Base-by-base conservation (phyloP, 768 basidiomycete species). In the Leccinum subgranulosum region DNA sequence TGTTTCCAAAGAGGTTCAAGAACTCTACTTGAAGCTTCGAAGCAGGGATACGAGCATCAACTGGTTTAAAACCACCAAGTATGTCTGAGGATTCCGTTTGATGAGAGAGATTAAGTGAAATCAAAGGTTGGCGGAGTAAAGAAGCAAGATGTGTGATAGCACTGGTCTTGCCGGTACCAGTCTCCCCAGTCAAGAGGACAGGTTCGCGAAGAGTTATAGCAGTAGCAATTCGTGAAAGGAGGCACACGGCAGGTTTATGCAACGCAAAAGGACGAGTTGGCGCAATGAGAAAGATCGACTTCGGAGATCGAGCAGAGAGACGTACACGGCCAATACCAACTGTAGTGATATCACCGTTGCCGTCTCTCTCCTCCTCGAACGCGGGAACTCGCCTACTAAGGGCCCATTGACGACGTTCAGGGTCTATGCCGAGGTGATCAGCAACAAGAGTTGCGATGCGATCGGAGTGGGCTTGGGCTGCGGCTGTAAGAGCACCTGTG, bases 151-250 rank as follows among this genome's bases (percentile, higher is more conserved):
- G 86, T 3, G 94, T 90, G 15, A 99, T 84, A 19, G 86, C 82
- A 53, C 94, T 95, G 0, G 97, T 99, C 74, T 99, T 99, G 14
- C 97, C 97, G 1, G 97, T 99, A n/a, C 97, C 97, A 2, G 97
- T 99, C 76, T 99, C 97, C 48, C 97, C 97, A 0, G 94, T 94
- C 25, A 99, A 81, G 8, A 99, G 81, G 5, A 95, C 78, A 5
- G 97, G 94, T 67, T 99, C 97, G 14, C 74, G 74, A 48, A 88
- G 76, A 0, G 86, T 78, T 48, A 94, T 77, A 0, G 88, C 83
- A 21, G 84, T 85, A 3, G 85, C 84, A 36, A 98, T 87, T 15
- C 92, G 84, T 21, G 92, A 89, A 33, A 98, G 80, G 3, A 98
- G 78, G 29, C 82, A 73, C 1, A 89, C 73, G 0, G 94, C 94